Conservation (phyloP, 1,284 basidiomycete species). For the Heterobasidion irregulare region DNA sequence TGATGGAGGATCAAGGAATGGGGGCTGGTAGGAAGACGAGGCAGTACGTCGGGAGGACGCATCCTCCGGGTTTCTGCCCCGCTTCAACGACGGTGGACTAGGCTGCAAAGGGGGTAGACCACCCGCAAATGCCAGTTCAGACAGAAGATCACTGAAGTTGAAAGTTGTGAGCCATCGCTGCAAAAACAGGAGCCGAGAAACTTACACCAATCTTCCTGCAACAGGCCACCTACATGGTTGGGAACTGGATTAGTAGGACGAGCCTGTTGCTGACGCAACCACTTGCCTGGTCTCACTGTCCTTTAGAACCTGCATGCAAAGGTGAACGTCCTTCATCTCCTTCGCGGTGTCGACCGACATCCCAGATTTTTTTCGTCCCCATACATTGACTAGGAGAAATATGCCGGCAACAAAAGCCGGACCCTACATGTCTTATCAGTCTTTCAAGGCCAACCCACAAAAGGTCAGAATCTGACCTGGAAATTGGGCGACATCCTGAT, state of each 20-base stretch:
- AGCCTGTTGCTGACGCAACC: background rate
- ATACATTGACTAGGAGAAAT: constrained; percentile 66
- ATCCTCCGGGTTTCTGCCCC: background rate
- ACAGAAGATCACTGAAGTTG: background rate
- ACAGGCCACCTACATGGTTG: background rate
- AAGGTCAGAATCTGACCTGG: constrained; percentile 12
- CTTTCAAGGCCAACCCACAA: background rate
- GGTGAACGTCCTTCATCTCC: constrained; percentile 64
- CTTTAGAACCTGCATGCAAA: constrained; percentile 46
- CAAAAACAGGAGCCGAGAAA: background rate
- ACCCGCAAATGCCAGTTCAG: background rate
- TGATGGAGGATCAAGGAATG: background rate
- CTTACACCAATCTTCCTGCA: background rate
- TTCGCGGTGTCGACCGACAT: constrained; percentile 43
- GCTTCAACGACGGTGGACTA: background rate
- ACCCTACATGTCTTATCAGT: constrained; percentile 16
- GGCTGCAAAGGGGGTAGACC: background rate
- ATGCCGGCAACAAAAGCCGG: constrained; percentile 56
- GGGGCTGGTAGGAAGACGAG: background rate
- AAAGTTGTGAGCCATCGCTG: background rate
- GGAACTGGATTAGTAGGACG: background rate
- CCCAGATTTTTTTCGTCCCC: constrained; percentile 57
- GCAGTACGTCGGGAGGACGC: background rate
- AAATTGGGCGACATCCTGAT: constrained; percentile 16
- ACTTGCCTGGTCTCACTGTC: background rate